Conservation (phyloP, 2,329 filamentous ascomycete species). For the Capronia americana region DNA sequence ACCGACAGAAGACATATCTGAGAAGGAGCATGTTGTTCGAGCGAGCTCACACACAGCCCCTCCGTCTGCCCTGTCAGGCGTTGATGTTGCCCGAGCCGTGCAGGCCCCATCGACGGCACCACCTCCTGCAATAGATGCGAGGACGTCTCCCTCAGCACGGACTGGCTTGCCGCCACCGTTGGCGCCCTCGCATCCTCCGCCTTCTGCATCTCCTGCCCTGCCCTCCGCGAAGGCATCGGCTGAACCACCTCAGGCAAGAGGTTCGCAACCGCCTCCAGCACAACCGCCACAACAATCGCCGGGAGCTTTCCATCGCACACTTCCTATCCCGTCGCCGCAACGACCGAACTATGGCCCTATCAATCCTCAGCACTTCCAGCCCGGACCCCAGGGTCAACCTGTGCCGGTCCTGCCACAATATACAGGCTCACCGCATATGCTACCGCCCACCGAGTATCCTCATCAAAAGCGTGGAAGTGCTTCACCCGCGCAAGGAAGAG, state of each 20-base stretch:
- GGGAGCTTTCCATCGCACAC: conserved; percentile 31
- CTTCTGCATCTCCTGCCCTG: conserved; percentile 24
- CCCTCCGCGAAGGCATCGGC: conserved; percentile 20
- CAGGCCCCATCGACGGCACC: conserved; percentile 15
- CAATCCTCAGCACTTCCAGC: conserved; percentile 34
- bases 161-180: conserved; percentile 20
- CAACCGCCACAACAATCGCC: conserved; percentile 31
- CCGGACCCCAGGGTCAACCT: conserved; percentile 34
- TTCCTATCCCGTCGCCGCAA: conserved; percentile 37
- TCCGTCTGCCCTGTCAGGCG: conserved; percentile 29
- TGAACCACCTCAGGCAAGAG: conserved; percentile 25
- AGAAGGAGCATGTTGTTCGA: conserved; percentile 7
- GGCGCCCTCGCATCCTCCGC: conserved; percentile 28
- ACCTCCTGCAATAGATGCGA: conserved; percentile 14
- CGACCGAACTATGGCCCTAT: conserved; percentile 36
- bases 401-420: conserved; percentile 34
- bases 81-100: conserved; percentile 28
- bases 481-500: conserved; percentile 34
- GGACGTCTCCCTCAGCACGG: conserved; percentile 18
- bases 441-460: conserved; percentile 35
- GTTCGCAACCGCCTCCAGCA: conserved; percentile 23
- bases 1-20: conserved; percentile 7
- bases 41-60: conserved; percentile 30
- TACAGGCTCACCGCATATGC: conserved; percentile 36
- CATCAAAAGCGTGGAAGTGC: conserved; percentile 27